Percentiles rank a stretch among this genome's conserved stretches.
phyloP scores from a whole-genome alignment of 1,284 basidiomycete genomes.

The Jaminaea rosea region DNA sequence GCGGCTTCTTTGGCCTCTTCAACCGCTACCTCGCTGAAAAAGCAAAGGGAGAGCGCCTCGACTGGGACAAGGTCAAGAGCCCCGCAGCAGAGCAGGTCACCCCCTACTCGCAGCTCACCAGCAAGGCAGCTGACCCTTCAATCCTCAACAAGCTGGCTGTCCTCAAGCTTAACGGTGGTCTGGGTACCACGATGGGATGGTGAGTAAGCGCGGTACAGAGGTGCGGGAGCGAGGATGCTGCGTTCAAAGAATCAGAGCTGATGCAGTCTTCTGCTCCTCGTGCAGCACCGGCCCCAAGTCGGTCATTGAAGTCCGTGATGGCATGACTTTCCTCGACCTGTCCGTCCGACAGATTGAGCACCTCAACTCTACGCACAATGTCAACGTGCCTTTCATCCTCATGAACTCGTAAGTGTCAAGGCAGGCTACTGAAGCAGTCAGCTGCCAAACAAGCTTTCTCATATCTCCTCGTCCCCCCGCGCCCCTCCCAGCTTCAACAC shows the following conservation, averaged over 20 bases:
- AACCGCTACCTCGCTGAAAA: conserved; percentile 93
- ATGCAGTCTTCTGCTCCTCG: not conserved
- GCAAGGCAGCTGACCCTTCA: conserved; percentile 38
- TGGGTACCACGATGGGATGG: conserved; percentile 87
- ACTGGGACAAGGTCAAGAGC: conserved; percentile 95
- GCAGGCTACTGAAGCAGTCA: too few relatives aligned
- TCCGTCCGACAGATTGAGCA: conserved; percentile 93
- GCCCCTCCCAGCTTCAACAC: conserved; percentile 12
- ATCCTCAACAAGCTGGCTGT: conserved; percentile 64
- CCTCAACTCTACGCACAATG: conserved; percentile 56
- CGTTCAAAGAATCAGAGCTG: too few relatives aligned
- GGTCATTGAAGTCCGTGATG: conserved; percentile 56
- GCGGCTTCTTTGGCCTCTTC: conserved; percentile 97
- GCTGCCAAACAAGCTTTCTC: not conserved
- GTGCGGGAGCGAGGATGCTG: too few relatives aligned
- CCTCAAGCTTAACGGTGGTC: conserved; percentile 98
- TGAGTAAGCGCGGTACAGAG: not conserved
- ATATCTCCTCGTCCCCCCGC: too few relatives aligned
- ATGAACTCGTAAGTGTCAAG: conserved; percentile 99
- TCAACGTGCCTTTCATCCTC: conserved; percentile 90
- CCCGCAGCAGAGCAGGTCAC: conserved; percentile 88
- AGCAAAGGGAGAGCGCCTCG: conserved; percentile 85
- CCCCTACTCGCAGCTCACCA: conserved; percentile 66
- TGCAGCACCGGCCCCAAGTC: conserved; percentile 57
- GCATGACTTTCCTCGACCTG: conserved; percentile 98